Base-by-base conservation (phyloP, 23 red algal genomes). In the Cyanidioschyzon merolae region DNA sequence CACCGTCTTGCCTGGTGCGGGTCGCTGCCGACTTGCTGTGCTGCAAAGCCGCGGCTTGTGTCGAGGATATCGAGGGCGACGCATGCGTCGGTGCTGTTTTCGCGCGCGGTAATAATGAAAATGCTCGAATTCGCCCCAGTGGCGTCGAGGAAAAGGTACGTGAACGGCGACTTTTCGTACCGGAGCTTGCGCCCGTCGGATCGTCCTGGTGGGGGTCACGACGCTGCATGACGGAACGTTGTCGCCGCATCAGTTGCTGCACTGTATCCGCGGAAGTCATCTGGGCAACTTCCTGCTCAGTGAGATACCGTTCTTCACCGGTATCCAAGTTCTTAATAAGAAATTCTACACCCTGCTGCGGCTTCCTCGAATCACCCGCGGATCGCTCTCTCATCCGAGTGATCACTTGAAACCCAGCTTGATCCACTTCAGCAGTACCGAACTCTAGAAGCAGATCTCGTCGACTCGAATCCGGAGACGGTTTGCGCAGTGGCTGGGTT, bases 301-400 rank as follows among this genome's bases (percentile, higher is more conserved):
- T 71, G n/a, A 71, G 63, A 32, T 71, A 71, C 12, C 63, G 63
- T 27, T 71, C 63, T 27, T 71, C 63, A 7, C 63, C 63, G 12
- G 63, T 71, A 35, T 71, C 63, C 29, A 71, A 27, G 63, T 71
- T 71, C 63, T 71, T 71, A 7, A 71, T 35, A 7, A 71, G 63
- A 32, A 71, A 71, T 27, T 71, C 63, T 7, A 71, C 63, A 27
- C 63, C 16, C 7, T 35, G n/a, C 63, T 71, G n/a, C 12, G 45
- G 45, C 12, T 21, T 54, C 45, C 21, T 7, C 12, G 45, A 54
- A 35, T 32, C 16, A 3, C 63, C 63, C n/a, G 63, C 16, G 32
- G 21, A 17, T 7, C 63, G 63, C 63, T 71, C 63, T 35, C 63
- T 25, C 29, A 32, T 35, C 16, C 63, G 63, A 25, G 32, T 71